Base-by-base conservation (phyloP, 306 rosid genomes). In the Coriaria nepalensis region DNA sequence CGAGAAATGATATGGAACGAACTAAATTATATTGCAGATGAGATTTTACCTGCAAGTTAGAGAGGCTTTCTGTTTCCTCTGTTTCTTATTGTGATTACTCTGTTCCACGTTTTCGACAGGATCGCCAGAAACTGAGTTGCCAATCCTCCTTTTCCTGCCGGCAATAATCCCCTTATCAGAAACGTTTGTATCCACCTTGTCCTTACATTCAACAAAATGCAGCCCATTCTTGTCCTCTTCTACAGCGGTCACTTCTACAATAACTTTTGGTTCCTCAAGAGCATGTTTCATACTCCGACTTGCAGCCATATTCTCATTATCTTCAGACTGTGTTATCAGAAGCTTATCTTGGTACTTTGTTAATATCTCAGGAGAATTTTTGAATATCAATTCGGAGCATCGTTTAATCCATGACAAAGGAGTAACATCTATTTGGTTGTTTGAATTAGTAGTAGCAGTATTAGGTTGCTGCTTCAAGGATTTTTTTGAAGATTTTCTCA, bases 371-470 rank as follows among this genome's bases (percentile, higher is more conserved):
- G 78, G 59, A 65, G 92, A 78, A 50, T 63, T 68, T 73, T 73
- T 76, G 59, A 77, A 85, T 65, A 92, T 72, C 64, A 79, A 40
- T 43, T 79, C 87, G 0, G 65, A 45, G 76, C 87, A 92, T 13
- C 81, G 75, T 72, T 72, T 82, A 51, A 92, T 46, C 98, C 94
- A 85, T 4, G 87, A 79, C 55, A 73, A 68, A 13, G 71, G 86
- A 49, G 69, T 76, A 45, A 34, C 49, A 61, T 71, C 64, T 52
- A 38, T 49, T 60, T 46, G 64, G 41, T 66, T 60, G 9, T 11
- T 69, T 7, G 74, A 72, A 55, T 33, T 45, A 13, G 42, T 62
- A 50, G 66, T 60, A 20, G 56, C 68, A 33, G 53, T 10, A 62
- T n/a, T 46, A 38, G 59, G 42, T 40, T 45, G 66, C 66, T 51